Evolutionary conservation across 2,329 filamentous ascomycete species (phyloP), one percentile per base, ranked within the genome.

Genomic region (Trichoderma sp.): DNA sequence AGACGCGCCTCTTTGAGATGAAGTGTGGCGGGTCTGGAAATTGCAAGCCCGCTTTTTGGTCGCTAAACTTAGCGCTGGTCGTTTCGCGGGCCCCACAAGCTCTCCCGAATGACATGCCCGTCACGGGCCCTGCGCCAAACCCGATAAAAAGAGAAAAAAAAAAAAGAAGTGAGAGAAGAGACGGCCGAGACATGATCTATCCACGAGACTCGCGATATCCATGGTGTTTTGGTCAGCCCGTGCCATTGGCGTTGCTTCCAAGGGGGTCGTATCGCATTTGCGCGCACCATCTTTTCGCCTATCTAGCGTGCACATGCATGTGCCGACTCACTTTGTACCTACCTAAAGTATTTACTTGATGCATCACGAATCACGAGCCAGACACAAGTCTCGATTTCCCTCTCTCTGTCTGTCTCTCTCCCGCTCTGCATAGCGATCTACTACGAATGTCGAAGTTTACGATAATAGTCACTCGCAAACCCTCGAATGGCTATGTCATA

Each of bases 91-190:
- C 66, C 67, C 71, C 67, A 61, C 71, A 68, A 36, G 71, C 66
- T 58, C 47, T 70, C 65, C 70, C 71, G 71, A 72, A 72, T 72
- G 71, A 72, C 71, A 72, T 70, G 71, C 30, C 71, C 71, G 66
- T 72, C 71, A 72, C 67, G 71, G 66, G 71, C 71, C 71, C 39
- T 64, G 43, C 66, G 71, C 64, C 63, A 72, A 62, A 70, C 66
- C 56, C 57, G 66, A 69, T 18, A 24, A 28, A 34, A 60, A 28
- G 11, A 24, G 60, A 53, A 65, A 30, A 34, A 11, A 34, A 11
- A 14, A 34, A 14, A 34, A 34, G 32, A 34, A 24, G 11, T n/a
- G 24, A 43, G 18, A 3, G 9, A 9, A 36, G 14, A 21, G n/a
- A 65, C 2, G 36, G 14, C 18, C 32, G 28, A 69, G 66, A 65